A percentile compares a stretch with the other conserved stretches of the same genome.
phyloP scores from a whole-genome alignment of 208 protist species.

The Ichthyophonus hoferi region DNA sequence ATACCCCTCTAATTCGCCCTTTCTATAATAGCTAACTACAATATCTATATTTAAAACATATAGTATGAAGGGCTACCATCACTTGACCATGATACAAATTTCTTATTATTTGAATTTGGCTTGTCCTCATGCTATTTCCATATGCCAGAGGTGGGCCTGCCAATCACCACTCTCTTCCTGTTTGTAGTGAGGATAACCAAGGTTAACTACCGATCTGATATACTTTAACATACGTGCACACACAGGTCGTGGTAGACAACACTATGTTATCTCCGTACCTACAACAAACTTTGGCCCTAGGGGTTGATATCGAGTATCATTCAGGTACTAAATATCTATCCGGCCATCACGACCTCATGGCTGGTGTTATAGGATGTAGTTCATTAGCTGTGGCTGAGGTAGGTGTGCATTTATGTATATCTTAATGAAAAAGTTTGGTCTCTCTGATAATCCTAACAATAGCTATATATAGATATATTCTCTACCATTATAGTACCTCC shows the following conservation, averaged over 20 bases:
- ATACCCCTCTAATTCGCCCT: too few relatives aligned
- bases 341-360: conserved; percentile 82
- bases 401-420: not conserved
- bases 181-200: too few relatives aligned
- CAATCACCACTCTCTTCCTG: too few relatives aligned
- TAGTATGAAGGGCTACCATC: too few relatives aligned
- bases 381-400: conserved; percentile 14
- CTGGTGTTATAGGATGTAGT: conserved; percentile 68
- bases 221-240: not conserved
- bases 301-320: conserved; percentile 83
- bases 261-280: conserved; percentile 84
- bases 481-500: too few relatives aligned
- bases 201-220: too few relatives aligned
- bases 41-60: too few relatives aligned
- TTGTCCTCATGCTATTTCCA: too few relatives aligned
- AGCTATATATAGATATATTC: not conserved
- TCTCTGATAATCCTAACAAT: not conserved
- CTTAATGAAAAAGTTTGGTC: not conserved
- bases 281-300: conserved; percentile 74
- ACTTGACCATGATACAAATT: too few relatives aligned
- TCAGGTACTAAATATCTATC: conserved; percentile 84
- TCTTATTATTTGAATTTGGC: too few relatives aligned
- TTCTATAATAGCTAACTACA: too few relatives aligned
- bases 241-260: conserved; percentile 77
- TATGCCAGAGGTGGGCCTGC: too few relatives aligned